Evolutionary conservation across 1,284 basidiomycete species (phyloP), one percentile per base, ranked within the genome.

Genomic region (Ceratobasidium sp.): DNA sequence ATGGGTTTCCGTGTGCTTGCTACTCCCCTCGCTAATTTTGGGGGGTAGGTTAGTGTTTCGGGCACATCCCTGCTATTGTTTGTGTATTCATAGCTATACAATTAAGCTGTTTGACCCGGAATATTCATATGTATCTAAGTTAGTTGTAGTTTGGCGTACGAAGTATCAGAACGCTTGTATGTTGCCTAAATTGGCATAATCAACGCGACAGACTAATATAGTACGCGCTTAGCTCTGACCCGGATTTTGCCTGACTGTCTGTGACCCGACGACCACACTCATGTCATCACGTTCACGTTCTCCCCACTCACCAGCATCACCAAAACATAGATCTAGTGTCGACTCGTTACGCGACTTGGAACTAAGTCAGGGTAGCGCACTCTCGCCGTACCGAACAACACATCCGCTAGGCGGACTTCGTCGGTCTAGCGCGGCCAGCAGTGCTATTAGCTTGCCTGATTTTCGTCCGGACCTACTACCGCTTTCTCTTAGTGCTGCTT

Each of bases 291-390:
- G 51, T 68, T 77, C 75, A 68, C 75, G 75, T 33, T 67, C 75
- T 13, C 75, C 75, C 55, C 67, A 69, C 77, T 84, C 85, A 15
- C 85, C 85, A 15, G 84, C 89, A 51, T 86, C 88, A 60, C 85
- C 87, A 18, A 86, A 86, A 72, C 40, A 76, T 26, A 88, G 87
- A 79, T 84, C 87, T 69, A 92, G 92, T 18, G 86, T 88, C 73
- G 92, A 92, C 79, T 95, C 94, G 2, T 86, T 96, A 77, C 90
- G 93, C 75, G 93, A 92, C 39, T 87, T 96, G 55, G 95, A 96
- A 85, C 85, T 94, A 72, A 89, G 90, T 0, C 90, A 94, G 75
- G 91, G 91, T 55, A 82, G 78, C 61, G 80, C 78, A 6, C 90
- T 68, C 58, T 79, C 55, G 68, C 73, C 64, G 12, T 71, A 75